Evolutionary conservation across 257 asterid genomes (phyloP).

Genomic region (Solanum piurae): DNA sequence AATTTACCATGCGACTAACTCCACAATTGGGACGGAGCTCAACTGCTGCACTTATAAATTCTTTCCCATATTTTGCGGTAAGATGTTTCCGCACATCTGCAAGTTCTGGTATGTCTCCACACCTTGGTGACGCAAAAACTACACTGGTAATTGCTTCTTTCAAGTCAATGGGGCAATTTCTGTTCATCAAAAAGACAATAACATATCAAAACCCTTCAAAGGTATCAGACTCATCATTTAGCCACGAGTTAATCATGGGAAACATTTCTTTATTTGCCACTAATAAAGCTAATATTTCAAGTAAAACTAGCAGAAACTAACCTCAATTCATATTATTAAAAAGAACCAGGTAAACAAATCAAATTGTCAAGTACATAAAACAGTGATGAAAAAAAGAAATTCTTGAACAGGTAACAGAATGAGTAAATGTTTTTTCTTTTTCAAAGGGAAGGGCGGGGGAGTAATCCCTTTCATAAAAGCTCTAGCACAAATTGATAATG

Average conservation of each 20-base stretch:
- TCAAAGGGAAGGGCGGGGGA: background rate
- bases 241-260: background rate
- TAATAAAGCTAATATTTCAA: background rate
- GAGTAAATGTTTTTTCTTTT: background rate
- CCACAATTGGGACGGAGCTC: conserved; percentile 94
- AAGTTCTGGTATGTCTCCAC: conserved; percentile 95
- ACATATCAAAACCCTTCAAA: background rate
- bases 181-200: conserved; percentile 18
- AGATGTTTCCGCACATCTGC: conserved; percentile 64
- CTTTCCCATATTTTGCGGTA: conserved; percentile 83
- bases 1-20: conserved; percentile 82
- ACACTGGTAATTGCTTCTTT: conserved; percentile 91
- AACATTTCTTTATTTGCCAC: background rate
- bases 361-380: background rate
- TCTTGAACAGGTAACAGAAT: background rate
- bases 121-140: conserved; percentile 85
- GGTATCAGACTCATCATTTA: background rate
- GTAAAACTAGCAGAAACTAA: background rate
- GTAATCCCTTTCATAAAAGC: background rate
- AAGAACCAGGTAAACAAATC: background rate
- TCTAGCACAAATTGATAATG: background rate
- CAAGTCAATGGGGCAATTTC: conserved; percentile 90
- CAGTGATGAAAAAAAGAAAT: background rate
- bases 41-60: conserved; percentile 62
- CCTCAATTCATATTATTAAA: background rate